Evolutionary conservation across 768 basidiomycete genomes (phyloP), one percentile per base, ranked within the genome.

Genomic region (Kwoniella mangroviensis): DNA sequence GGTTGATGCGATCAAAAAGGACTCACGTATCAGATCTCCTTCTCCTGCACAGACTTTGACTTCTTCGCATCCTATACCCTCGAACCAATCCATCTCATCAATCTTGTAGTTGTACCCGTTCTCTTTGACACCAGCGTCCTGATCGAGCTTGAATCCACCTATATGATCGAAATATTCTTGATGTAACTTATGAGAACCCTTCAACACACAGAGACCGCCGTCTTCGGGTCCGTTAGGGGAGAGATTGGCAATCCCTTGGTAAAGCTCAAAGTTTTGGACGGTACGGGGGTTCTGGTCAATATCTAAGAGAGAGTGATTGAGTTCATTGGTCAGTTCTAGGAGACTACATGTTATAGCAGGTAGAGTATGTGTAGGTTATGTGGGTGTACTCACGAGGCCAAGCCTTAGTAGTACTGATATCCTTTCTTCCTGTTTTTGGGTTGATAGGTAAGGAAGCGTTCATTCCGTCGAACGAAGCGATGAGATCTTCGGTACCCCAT

Each of bases 401-500:
- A 28, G 68, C 55, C 12, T 24, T 52, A 28, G 40, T 64, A n/a
- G 68, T 70, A 17, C 22, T 40, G 26, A 76, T 49, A 61, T 73
- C 72, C 5, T 55, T 66, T 13, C 62, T 26, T 42, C 58, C 58
- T 9, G 40, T 60, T 7, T 68, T 63, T 3, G 13, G 12, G 41
- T 60, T 60, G 34, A 60, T 60, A 13, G 79, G 74, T 2, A 78
- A 62, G 67, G 75, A 77, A 62, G 74, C 72, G 40, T 67, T 67
- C 4, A 63, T 57, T 24, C 55, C 75, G 22, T 65, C 79, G 60
- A 77, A 77, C 1, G 76, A 78, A 13, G 72, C 58, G 45, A 82
- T 69, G 42, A 82, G 71, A 43, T 81, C 67, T 26, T 79, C 64
- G n/a, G 81, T 82, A 28, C 77, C 77, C 76, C 78, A 82, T 13